Evolutionary conservation across 768 basidiomycete species (phyloP).

Genomic region (Candolleomyces aberdarensis): DNA sequence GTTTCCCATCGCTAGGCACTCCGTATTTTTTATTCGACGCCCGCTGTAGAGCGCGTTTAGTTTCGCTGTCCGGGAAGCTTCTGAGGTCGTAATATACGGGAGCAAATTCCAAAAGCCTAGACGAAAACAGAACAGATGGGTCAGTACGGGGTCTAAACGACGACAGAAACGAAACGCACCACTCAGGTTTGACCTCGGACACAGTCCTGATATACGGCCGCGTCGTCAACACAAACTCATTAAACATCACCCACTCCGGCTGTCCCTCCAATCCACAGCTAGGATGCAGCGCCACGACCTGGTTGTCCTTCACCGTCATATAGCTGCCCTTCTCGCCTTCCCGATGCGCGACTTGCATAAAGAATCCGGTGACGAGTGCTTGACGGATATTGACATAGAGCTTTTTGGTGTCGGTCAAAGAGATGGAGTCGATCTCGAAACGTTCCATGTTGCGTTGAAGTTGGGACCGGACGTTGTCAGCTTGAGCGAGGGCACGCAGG

Average conservation of each 20-base stretch:
- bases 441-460: slow-evolving; percentile 90
- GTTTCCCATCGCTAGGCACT: slow-evolving; percentile 24
- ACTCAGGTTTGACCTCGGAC: slow-evolving; percentile 82
- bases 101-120: slow-evolving; percentile 40
- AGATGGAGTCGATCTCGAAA: slow-evolving; percentile 75
- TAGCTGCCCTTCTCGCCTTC: slow-evolving; percentile 90
- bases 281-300: slow-evolving; percentile 78
- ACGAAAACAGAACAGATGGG: slow-evolving; percentile 3
- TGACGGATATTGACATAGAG: slow-evolving; percentile 74
- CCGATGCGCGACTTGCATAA: slow-evolving; percentile 97
- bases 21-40: slow-evolving; percentile 51
- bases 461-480: slow-evolving; percentile 91
- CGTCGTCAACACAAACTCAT: slow-evolving; percentile 86
- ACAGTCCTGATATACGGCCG: slow-evolving; percentile 88
- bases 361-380: slow-evolving; percentile 89
- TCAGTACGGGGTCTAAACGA: not conserved
- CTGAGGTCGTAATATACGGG: slow-evolving; percentile 65
- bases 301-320: slow-evolving; percentile 92
- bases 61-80: slow-evolving; percentile 66
- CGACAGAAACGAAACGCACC: slow-evolving; percentile 41
- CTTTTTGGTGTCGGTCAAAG: slow-evolving; percentile 64
- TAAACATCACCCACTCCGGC: slow-evolving; percentile 88
- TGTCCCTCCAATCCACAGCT: slow-evolving; percentile 79
- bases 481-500: slow-evolving; percentile 77
- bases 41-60: slow-evolving; percentile 60